These are phyloP conservation scores for Fusarium anguioides DNA, from an alignment of 2,329 filamentous ascomycete genomes.

Conservation along the genomic window DNA sequence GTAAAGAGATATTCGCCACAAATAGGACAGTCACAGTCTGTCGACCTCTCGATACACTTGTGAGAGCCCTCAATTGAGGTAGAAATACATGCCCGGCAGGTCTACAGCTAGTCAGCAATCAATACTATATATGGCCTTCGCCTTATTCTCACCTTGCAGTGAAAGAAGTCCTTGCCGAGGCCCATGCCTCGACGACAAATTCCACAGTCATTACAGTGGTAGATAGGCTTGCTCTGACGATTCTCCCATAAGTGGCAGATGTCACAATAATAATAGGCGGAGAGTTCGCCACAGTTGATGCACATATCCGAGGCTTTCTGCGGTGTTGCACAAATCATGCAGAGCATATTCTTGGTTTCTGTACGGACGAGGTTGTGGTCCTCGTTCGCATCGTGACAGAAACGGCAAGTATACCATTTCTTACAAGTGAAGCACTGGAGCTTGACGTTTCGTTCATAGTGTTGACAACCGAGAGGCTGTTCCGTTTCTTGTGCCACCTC, in stretches of 20 bases:
- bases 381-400: constrained; percentile 89
- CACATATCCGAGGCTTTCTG: constrained; percentile 86
- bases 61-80: constrained; percentile 87
- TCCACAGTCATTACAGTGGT: constrained; percentile 95
- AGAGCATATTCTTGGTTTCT: constrained; percentile 94
- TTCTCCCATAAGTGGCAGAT: constrained; percentile 99
- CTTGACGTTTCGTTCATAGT: constrained; percentile 97
- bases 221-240: constrained; percentile 88
- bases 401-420: constrained; percentile 93
- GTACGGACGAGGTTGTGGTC: constrained; percentile 82
- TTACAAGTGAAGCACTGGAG: constrained; percentile 91
- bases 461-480: constrained; percentile 78
- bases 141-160: constrained; percentile 81
- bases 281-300: constrained; percentile 76
- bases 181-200: constrained; percentile 93
- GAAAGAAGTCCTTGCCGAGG: constrained; percentile 95
- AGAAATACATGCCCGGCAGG: constrained; percentile 92
- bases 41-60: constrained; percentile 93
- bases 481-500: constrained; percentile 42
- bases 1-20: constrained; percentile 98
- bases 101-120: constrained; percentile 58
- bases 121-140: not conserved
- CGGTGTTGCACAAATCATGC: constrained; percentile 91
- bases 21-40: constrained; percentile 95
- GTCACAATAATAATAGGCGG: constrained; percentile 91